Conservation (phyloP, 345 rosid species). For the Eucalyptus grandis region DNA sequence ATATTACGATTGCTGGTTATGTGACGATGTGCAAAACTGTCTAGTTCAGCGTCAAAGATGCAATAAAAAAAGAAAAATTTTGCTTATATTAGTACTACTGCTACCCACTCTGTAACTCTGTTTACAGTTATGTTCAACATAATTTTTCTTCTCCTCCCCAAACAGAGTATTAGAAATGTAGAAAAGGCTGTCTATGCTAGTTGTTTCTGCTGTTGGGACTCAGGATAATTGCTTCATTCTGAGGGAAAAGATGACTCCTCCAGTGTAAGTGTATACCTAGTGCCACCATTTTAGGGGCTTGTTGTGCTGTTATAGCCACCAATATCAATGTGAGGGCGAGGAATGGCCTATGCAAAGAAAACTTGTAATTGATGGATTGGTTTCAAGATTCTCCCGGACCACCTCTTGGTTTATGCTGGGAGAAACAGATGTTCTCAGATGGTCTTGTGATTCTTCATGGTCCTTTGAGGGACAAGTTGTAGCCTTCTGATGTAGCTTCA, state of each 20-base stretch:
- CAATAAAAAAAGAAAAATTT: not conserved
- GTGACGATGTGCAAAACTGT: not conserved
- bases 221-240: not conserved
- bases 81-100: not conserved
- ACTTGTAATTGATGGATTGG: not conserved
- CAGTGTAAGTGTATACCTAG: not conserved
- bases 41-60: not conserved
- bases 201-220: not conserved
- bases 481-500: not conserved
- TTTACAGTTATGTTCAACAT: not conserved
- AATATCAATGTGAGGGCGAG: not conserved
- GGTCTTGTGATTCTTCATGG: not conserved
- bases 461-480: not conserved
- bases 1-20: not conserved
- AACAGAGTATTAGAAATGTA: not conserved
- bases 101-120: not conserved
- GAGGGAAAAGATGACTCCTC: not conserved
- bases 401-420: not conserved
- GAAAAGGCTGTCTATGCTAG: not conserved
- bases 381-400: not conserved
- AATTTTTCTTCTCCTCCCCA: not conserved
- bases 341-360: not conserved
- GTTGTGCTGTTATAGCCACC: not conserved
- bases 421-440: not conserved
- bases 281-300: not conserved